Conservation (phyloP, 225 moss, liverwort and hornwort species). For the Polytrichum formosum region DNA sequence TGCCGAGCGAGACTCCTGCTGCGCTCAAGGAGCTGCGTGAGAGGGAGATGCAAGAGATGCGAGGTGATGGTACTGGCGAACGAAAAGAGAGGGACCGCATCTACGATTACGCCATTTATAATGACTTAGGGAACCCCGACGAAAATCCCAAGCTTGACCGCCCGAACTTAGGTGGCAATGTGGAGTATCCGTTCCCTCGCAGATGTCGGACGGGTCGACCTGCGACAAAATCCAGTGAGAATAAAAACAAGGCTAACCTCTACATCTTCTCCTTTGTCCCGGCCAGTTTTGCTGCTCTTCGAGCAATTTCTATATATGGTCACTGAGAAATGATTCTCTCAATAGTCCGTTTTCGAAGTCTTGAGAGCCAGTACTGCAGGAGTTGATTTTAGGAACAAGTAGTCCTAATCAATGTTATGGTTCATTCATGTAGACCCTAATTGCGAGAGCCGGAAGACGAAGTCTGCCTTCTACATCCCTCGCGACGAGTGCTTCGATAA, state of each 20-base stretch:
- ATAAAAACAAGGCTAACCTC: too few relatives aligned
- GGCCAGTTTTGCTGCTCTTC: too few relatives aligned
- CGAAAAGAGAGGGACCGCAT: constrained; percentile 51
- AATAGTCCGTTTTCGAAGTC: too few relatives aligned
- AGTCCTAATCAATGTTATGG: neutral
- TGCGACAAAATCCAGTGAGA: constrained; percentile 24
- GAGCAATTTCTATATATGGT: too few relatives aligned
- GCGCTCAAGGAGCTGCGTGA: constrained; percentile 42
- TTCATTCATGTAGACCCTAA: constrained; percentile 7
- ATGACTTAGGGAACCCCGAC: constrained; percentile 66
- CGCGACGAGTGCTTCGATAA: constrained; percentile 64
- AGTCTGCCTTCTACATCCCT: constrained; percentile 41
- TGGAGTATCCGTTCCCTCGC: constrained; percentile 49
- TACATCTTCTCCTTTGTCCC: too few relatives aligned
- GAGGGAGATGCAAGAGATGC: constrained; percentile 46
- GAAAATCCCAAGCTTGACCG: constrained; percentile 13
- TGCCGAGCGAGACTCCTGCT: constrained; percentile 61
- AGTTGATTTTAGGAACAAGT: neutral
- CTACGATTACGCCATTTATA: constrained; percentile 70
- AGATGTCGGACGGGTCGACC: constrained; percentile 53
- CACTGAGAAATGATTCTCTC: too few relatives aligned
- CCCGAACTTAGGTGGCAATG: constrained; percentile 45
- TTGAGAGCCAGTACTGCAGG: too few relatives aligned
- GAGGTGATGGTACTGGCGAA: constrained; percentile 59
- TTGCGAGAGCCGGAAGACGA: neutral